Conservation (phyloP, 2,329 filamentous ascomycete species). For the Fusarium dimerum region DNA sequence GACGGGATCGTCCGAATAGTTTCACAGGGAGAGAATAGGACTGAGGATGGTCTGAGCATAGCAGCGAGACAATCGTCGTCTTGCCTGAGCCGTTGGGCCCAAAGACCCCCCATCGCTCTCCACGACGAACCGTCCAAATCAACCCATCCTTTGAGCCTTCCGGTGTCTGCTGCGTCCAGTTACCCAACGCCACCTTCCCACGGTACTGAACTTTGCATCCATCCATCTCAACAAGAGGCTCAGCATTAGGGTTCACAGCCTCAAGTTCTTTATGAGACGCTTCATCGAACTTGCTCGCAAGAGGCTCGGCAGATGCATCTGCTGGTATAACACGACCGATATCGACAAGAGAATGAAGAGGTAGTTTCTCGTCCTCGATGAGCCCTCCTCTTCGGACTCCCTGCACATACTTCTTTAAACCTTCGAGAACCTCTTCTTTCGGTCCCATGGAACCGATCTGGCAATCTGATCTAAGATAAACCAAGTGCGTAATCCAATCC, state of each 20-base stretch:
- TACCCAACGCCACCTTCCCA: constrained; percentile 73
- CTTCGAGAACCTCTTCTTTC: constrained; percentile 61
- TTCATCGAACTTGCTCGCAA: constrained; percentile 4
- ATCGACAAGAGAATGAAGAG: constrained; percentile 49
- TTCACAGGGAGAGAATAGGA: constrained; percentile 86
- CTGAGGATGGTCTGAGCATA: constrained; percentile 95
- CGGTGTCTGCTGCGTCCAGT: constrained; percentile 67
- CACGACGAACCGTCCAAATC: constrained; percentile 78
- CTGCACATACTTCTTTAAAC: constrained; percentile 49
- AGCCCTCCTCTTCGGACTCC: constrained; percentile 46
- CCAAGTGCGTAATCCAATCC: constrained; percentile 84
- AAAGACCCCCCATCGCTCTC: constrained; percentile 89
- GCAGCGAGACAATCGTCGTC: constrained; percentile 87
- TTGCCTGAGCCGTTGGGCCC: constrained; percentile 95
- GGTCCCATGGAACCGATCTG: constrained; percentile 66
- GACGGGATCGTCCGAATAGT: constrained; percentile 78
- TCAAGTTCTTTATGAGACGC: constrained; percentile 19
- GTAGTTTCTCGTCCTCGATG: constrained; percentile 49
- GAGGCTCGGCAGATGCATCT: constrained; percentile 13
- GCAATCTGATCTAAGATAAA: constrained; percentile 69
- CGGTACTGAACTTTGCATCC: constrained; percentile 83
- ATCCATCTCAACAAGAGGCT: constrained; percentile 82
- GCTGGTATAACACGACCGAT: constrained; percentile 48
- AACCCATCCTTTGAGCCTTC: constrained; percentile 62
- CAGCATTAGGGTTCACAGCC: constrained; percentile 45